These are phyloP conservation scores for Blastocystis sp. DNA, from an alignment of 352 stramenopile genomes.

Conservation along the genomic window DNA sequence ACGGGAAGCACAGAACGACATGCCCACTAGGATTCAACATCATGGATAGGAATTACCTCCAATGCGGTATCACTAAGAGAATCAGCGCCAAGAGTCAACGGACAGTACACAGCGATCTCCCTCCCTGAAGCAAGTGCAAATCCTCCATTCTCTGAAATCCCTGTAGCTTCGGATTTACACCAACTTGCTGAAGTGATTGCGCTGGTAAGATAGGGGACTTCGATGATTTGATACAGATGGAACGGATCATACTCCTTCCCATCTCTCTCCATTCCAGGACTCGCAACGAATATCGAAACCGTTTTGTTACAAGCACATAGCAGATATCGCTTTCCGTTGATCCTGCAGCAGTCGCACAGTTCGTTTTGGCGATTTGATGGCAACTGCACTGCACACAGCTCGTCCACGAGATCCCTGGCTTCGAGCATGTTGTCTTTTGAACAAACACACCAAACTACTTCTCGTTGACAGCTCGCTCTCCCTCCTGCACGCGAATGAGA, in stretches of 20 bases:
- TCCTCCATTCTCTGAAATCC: not conserved
- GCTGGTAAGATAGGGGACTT: not conserved
- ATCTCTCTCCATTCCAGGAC: not conserved
- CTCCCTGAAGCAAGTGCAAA: not conserved
- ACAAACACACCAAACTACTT: conserved; percentile 48
- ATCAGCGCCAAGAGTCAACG: not conserved
- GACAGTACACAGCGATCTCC: conserved; percentile 2
- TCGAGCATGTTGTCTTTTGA: not conserved
- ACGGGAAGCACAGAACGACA: conserved; percentile 35
- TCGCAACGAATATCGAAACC: conserved; percentile 22
- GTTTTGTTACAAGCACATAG: conserved; percentile 2
- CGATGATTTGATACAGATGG: conserved; percentile 45
- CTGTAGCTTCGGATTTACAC: conserved; percentile 19
- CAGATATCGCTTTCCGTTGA: conserved; percentile 14
- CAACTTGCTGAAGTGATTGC: conserved; percentile 11
- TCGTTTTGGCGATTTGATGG: not conserved
- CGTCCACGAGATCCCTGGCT: not conserved
- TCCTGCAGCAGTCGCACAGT: conserved; percentile 42
- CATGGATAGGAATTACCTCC: not conserved
- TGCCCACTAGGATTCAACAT: conserved; percentile 41
- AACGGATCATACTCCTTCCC: not conserved
- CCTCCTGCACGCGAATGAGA: conserved; percentile 59
- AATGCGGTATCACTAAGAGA: not conserved
- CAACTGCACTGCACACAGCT: not conserved
- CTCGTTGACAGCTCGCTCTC: not conserved